A percentile compares a stretch with the other conserved stretches of the same genome.
Conservation (phyloP, 306 rosid species). For the Gillenia trifoliata region DNA sequence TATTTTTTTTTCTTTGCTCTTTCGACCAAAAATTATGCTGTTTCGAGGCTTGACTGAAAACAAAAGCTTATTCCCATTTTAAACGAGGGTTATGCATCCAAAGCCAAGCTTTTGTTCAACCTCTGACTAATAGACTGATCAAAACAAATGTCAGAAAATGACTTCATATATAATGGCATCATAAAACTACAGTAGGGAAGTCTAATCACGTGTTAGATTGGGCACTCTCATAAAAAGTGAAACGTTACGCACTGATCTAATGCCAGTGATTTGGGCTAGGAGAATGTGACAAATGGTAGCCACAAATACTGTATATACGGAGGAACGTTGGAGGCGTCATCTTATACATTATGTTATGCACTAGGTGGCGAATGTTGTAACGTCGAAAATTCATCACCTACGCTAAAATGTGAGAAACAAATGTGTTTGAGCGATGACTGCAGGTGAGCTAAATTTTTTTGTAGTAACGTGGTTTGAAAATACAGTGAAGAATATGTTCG, state of each 20-base stretch:
- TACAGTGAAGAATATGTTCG: too few relatives aligned
- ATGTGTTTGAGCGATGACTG: too few relatives aligned
- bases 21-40: background rate
- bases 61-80: background rate
- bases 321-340: background rate
- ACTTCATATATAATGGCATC: background rate
- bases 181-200: background rate
- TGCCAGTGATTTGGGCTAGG: background rate
- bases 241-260: background rate
- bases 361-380: background rate
- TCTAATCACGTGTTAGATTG: background rate
- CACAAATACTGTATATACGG: background rate
- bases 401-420: too few relatives aligned
- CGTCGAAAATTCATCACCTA: background rate
- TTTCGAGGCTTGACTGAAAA: background rate
- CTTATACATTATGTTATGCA: background rate
- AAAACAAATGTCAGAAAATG: background rate
- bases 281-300: background rate
- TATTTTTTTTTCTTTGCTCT: background rate
- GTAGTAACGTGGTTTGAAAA: too few relatives aligned
- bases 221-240: background rate
- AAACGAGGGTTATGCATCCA: background rate
- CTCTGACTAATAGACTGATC: background rate
- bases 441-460: too few relatives aligned
- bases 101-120: constrained; percentile 1